Evolutionary conservation across 345 rosid genomes (phyloP), one percentile per base, ranked within the genome.

Genomic region (Chamaenerion angustifolium): DNA sequence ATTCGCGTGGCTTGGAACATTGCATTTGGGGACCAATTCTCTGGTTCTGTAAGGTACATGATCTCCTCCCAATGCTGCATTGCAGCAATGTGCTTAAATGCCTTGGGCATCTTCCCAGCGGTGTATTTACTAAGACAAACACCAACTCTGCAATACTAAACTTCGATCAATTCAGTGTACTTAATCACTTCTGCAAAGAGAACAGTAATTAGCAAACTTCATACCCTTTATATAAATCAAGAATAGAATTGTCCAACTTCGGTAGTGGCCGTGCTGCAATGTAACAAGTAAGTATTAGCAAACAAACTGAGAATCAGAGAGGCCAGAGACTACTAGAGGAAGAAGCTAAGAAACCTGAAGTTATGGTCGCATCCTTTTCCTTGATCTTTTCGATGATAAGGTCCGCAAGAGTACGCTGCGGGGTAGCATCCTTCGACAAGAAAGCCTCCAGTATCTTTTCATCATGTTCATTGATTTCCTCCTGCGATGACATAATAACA

Each of bases 21-120:
- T 17, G 95, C 96, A 54, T 75, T 81, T n/a, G 96, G 90, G 8
- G 95, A 80, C 98, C 98, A 92, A 42, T 77, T 80, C 79, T 80
- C 88, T 4, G 98, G 96, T 69, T 92, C 87, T 11, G 95, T 87
- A 48, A 92, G 69, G 71, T 82, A 77, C 54, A 92, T 61, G 27
- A 87, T 74, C 57, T 84, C 95, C 76, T 87, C 94, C 96, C 96
- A 92, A 11, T 68, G 67, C 68, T 72, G 78, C 68, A 72, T 75
- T 10, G 89, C 66, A 41, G 95, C 78, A 31, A 92, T 77, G 56
- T 69, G 82, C 58, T 76, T 81, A 66, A 87, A 84, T 9, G 95
- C 94, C 61, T 87, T 84, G 0, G 95, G 98, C 49, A 92, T 67
- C 68, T 87, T 87, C 56, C 98, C 98, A 1, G 79, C 65, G 0